Evolutionary conservation across 441 rosid species (phyloP).

Genomic region (Pelargonium myrrhifolium): DNA sequence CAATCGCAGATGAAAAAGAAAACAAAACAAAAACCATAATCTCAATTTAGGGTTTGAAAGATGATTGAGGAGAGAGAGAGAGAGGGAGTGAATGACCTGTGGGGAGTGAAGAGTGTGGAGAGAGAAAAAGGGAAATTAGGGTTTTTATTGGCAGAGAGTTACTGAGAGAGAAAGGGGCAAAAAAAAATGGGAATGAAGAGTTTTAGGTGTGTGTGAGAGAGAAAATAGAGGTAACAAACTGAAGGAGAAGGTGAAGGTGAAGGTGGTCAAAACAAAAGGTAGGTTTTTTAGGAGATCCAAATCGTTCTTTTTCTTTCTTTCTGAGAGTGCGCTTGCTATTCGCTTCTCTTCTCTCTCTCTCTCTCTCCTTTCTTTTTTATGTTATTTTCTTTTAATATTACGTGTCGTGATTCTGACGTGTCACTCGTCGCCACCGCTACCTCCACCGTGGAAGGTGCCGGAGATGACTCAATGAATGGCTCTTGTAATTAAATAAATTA

Average conservation of each 20-base stretch:
- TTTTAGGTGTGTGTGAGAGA: neutral
- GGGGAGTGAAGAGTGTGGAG: constrained; percentile 13
- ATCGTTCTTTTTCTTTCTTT: constrained; percentile 17
- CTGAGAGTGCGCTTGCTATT: constrained; percentile 2
- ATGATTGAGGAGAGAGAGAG: constrained; percentile 8
- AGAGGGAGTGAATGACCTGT: constrained; percentile 2
- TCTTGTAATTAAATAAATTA: too few species aligned
- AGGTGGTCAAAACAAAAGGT: constrained; percentile 37
- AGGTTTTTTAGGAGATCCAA: constrained; percentile 48
- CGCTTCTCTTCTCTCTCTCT: constrained; percentile 9
- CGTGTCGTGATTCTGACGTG: too few species aligned
- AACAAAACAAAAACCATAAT: neutral
- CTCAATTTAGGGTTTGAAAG: neutral
- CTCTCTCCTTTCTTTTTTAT: neutral
- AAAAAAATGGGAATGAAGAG: neutral
- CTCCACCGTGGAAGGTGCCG: too few species aligned
- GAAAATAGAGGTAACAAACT: constrained; percentile 26
- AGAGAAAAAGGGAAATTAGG: constrained; percentile 24
- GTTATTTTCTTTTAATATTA: neutral
- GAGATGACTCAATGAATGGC: too few species aligned
- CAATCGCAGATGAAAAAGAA: neutral
- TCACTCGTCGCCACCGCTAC: too few species aligned
- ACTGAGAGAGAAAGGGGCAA: constrained; percentile 17
- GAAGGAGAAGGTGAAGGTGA: constrained; percentile 17
- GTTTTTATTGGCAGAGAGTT: constrained; percentile 40